Percentiles rank a stretch among this genome's conserved stretches.
Conservation (phyloP, 2,329 filamentous ascomycete species). For the Myriosclerotinia scirpicola region DNA sequence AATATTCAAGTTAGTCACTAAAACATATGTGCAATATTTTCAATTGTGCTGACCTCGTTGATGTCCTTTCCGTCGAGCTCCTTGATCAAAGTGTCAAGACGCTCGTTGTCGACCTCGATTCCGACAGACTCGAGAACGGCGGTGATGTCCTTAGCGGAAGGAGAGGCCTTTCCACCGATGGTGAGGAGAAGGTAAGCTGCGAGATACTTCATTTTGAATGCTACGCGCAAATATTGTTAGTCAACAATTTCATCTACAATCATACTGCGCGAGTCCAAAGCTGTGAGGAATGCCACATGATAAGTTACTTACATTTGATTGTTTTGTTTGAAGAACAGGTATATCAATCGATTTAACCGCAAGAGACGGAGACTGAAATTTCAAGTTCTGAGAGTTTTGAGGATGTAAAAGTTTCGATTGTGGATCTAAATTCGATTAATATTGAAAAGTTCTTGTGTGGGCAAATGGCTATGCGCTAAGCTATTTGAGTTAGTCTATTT, state of each 20-base stretch:
- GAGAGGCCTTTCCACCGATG: conserved; percentile 88
- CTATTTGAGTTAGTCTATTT: conserved; percentile 3
- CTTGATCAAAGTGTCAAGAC: conserved; percentile 79
- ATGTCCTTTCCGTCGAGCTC: conserved; percentile 93
- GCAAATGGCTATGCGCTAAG: conserved; percentile 5
- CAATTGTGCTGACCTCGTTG: conserved; percentile 67
- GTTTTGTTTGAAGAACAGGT: conserved; percentile 61
- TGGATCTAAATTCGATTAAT: conserved; percentile 23
- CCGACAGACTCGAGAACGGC: conserved; percentile 88
- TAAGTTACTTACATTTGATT: conserved; percentile 35
- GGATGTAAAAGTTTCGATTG: conserved; percentile 19
- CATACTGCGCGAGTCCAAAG: background rate
- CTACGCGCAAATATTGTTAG: conserved; percentile 42
- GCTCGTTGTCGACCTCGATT: conserved; percentile 87
- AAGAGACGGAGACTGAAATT: conserved; percentile 98
- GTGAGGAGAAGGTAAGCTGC: conserved; percentile 97
- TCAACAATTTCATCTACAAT: conserved; percentile 8
- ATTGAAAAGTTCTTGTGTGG: conserved; percentile 24
- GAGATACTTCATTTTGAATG: conserved; percentile 96
- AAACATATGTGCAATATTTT: conserved; percentile 35
- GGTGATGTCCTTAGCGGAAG: conserved; percentile 85
- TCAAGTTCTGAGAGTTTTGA: conserved; percentile 60
- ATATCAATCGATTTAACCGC: conserved; percentile 99
- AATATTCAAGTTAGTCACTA: conserved; percentile 33
- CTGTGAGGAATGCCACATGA: background rate